Evolutionary conservation across 2,329 filamentous ascomycete genomes (phyloP).

Genomic region (Colletotrichum orbiculare): DNA sequence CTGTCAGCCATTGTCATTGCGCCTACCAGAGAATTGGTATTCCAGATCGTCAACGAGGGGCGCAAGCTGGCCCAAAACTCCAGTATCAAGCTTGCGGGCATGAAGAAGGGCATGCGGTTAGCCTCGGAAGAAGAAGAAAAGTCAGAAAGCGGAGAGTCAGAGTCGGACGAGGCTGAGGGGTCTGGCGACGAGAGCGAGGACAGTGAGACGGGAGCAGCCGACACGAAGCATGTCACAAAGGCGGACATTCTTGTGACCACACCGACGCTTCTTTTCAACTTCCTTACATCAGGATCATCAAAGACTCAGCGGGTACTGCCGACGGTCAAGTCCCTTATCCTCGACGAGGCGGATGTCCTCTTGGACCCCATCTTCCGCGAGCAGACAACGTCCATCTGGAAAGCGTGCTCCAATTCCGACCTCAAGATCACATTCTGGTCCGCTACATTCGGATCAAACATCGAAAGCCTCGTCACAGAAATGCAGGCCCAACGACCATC

Average conservation of each 20-base stretch:
- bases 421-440: conserved; percentile 90
- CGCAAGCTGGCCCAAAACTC: conserved; percentile 83
- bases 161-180: conserved; percentile 48
- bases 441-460: conserved; percentile 94
- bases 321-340: conserved; percentile 77
- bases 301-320: conserved; percentile 65
- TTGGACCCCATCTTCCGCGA: conserved; percentile 91
- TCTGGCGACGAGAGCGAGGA: conserved; percentile 51
- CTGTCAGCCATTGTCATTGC: conserved; percentile 78
- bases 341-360: conserved; percentile 96
- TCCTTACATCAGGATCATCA: conserved; percentile 57
- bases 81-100: conserved; percentile 80
- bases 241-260: conserved; percentile 85
- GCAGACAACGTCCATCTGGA: conserved; percentile 88
- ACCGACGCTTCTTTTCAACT: conserved; percentile 81
- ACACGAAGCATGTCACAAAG: conserved; percentile 67
- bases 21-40: conserved; percentile 81
- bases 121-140: conserved; percentile 46
- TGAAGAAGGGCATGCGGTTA: conserved; percentile 83
- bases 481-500: conserved; percentile 66
- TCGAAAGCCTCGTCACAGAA: conserved; percentile 81
- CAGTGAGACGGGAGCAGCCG: conserved; percentile 39
- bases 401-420: conserved; percentile 75
- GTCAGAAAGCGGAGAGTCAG: conserved; percentile 33
- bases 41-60: conserved; percentile 86